phyloP scores from a whole-genome alignment of 768 basidiomycete species.

The Boletus fagicola region DNA sequence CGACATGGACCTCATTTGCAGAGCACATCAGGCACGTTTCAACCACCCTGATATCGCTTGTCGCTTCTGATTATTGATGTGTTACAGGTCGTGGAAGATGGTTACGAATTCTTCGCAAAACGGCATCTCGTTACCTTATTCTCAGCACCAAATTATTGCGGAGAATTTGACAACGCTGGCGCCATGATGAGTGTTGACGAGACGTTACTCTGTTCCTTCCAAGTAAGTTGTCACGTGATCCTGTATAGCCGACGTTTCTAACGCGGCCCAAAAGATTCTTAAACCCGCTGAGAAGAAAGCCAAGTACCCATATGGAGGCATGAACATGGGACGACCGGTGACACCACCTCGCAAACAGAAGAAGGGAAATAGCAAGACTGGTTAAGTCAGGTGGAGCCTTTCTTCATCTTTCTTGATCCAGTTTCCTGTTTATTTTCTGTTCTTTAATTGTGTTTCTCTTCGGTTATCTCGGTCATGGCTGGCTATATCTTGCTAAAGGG shows the following conservation, averaged over 20 bases:
- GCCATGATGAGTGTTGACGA: slow-evolving; percentile 99
- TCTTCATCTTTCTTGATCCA: slow-evolving; percentile 29
- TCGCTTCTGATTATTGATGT: slow-evolving; percentile 1
- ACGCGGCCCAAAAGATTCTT: slow-evolving; percentile 63
- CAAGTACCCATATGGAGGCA: slow-evolving; percentile 85
- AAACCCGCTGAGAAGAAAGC: slow-evolving; percentile 99
- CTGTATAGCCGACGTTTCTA: neutral
- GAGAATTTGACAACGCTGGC: slow-evolving; percentile 98
- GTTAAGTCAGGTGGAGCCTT: slow-evolving; percentile 32
- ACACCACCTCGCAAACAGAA: slow-evolving; percentile 97
- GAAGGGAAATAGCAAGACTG: slow-evolving; percentile 87
- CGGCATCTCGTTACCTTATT: slow-evolving; percentile 95
- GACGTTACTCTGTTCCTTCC: slow-evolving; percentile 96
- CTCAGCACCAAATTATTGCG: slow-evolving; percentile 93
- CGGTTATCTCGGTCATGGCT: slow-evolving; percentile 25
- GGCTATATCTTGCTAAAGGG: slow-evolving; percentile 31
- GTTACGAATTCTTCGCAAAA: slow-evolving; percentile 99
- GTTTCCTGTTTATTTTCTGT: slow-evolving; percentile 32
- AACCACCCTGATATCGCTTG: neutral
- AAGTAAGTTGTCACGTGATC: slow-evolving; percentile 50
- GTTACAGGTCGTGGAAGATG: slow-evolving; percentile 91
- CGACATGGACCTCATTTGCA: slow-evolving; percentile 98
- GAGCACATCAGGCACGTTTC: slow-evolving; percentile 87
- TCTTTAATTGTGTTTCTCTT: slow-evolving; percentile 26
- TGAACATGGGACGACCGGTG: slow-evolving; percentile 83